These are phyloP conservation scores for Galeopsis tetrahit DNA, from an alignment of 257 asterid genomes.

Conservation along the genomic window DNA sequence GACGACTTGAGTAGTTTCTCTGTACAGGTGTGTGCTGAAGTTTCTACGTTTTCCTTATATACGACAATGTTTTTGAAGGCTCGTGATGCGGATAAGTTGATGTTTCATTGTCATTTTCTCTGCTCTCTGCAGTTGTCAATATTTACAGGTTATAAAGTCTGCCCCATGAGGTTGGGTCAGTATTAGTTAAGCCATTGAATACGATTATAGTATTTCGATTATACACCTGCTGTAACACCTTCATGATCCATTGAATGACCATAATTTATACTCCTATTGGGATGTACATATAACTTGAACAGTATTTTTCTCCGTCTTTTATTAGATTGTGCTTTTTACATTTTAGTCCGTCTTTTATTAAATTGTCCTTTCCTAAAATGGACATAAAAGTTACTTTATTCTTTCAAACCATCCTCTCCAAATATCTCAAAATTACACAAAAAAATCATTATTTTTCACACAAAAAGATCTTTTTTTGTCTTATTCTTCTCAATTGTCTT, in stretches of 20 bases:
- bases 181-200: conserved; percentile 2
- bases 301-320: no score
- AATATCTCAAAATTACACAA: no score
- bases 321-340: no score
- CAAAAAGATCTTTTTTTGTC: no score
- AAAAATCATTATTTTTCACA: no score
- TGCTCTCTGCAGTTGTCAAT: conserved; percentile 35
- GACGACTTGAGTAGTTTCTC: conserved; percentile 2
- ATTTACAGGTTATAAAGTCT: conserved; percentile 3
- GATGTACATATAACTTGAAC: conserved; percentile 23
- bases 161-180: conserved; percentile 10
- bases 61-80: background rate
- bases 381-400: no score
- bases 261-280: conserved; percentile 26
- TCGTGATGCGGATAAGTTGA: conserved; percentile 6
- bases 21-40: conserved; percentile 43
- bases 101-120: background rate
- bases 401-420: no score
- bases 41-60: background rate
- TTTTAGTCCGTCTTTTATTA: no score
- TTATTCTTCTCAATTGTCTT: no score
- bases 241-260: conserved; percentile 15
- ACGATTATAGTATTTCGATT: background rate
- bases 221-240: conserved; percentile 5
- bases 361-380: no score